Evolutionary conservation across 2,329 filamentous ascomycete species (phyloP), one percentile per base, ranked within the genome.

Genomic region (Talaromyces sp.): DNA sequence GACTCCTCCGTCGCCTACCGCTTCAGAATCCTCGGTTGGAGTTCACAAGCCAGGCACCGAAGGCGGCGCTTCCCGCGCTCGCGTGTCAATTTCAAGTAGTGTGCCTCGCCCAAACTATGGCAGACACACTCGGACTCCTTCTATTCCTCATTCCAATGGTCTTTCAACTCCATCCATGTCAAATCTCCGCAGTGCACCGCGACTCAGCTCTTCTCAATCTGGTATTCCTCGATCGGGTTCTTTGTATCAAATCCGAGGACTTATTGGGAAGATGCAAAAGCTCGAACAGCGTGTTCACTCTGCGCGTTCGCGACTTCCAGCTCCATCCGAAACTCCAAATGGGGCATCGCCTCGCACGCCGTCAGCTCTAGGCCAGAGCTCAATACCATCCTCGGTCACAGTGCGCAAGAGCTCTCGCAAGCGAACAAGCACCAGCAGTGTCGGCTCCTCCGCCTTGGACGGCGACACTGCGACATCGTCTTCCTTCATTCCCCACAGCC

Each of bases 181-280:
- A 26, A 72, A 74, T 56, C 74, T 77, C 35, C 73, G 71, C 35
- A 76, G 71, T 61, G 54, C 74, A 11, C 65, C 69, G n/a, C 64
- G 65, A 41, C 63, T 62, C 32, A 61, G 60, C 50, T 49, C 64
- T 58, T 21, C 62, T 60, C 35, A 67, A 58, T 73, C 69, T n/a
- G 73, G 74, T 29, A 69, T 86, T 58, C 82, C 84, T 51, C 80
- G 84, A 63, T 87, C 86, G 31, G 83, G 84, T 64, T 98, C 95
- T 1, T 85, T 99, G 55, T 89, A 90, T 66, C 95, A 99, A 73
- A 96, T 99, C 70, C 91, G 93, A 65, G 89, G 89, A 31, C 86
- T 99, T 65, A 96, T 96, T 61, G 93, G 91, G 29, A 95, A 98
- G 77, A 97, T 98, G 92, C 91, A 97, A 76, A 90, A 91, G 66